Evolutionary conservation across 2,329 filamentous ascomycete genomes (phyloP), one percentile per base, ranked within the genome.

Genomic region (Coniella vitis): DNA sequence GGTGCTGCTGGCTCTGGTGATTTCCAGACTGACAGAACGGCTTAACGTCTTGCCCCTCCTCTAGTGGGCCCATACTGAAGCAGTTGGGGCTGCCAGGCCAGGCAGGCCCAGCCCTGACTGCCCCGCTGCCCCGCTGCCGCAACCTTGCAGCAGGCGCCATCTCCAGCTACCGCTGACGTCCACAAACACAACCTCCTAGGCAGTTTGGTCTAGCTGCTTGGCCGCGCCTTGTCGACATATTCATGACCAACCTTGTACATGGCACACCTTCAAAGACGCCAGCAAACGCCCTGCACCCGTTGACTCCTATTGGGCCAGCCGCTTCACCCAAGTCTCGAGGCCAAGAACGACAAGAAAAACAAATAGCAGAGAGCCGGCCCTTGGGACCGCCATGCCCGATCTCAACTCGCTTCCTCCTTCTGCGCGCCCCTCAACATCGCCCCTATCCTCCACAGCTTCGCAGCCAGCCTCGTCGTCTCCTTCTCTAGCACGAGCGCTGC

Each of bases 341-440:
- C 16, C n/a, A n/a, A n/a, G n/a, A n/a, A n/a, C n/a, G n/a, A n/a
- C n/a, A n/a, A n/a, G n/a, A n/a, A n/a, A n/a, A 41, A 9, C 22
- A 31, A 17, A 21, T 14, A 38, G 25, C 25, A 29, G 5, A 29
- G 5, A 5, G 25, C 10, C 10, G 25, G 5, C 25, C 25, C 5
- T 29, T 5, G 25, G 25, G 16, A 34, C 38, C 48, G 45, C 35
- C 39, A 53, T 53, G 47, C 78, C 78, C 32, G 78, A 82, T 59
- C 65, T 82, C 50, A 83, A 82, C 57, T 77, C 75, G n/a, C 68
- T 81, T 13, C 75, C 77, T 43, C 69, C 73, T 17, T 47, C 52
- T 29, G 16, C 52, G 25, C 25, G 25, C 17, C 46, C 19, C 10
- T 17, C 45, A 40, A 35, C 45, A 35, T 10, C 38, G 9, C 17